These are phyloP conservation scores for Leccinum arenicola DNA, from an alignment of 768 basidiomycete species.

Conservation along the genomic window DNA sequence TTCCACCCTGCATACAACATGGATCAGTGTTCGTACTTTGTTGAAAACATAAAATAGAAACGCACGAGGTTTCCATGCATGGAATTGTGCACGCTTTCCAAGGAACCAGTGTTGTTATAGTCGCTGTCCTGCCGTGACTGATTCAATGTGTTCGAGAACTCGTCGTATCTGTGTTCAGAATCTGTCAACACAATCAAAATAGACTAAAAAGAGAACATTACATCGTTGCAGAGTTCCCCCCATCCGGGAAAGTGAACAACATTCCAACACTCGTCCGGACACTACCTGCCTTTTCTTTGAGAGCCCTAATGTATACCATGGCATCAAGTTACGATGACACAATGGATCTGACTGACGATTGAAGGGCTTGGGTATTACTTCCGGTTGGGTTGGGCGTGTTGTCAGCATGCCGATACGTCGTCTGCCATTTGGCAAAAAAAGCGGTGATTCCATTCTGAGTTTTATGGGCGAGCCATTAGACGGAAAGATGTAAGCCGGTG, in stretches of 20 bases:
- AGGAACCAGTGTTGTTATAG: constrained; percentile 12
- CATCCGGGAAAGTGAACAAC: constrained; percentile 20
- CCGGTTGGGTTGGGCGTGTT: constrained; percentile 8
- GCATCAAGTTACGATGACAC: not conserved
- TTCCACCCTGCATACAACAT: constrained; percentile 17
- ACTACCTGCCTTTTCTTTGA: constrained; percentile 15
- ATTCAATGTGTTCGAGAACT: constrained; percentile 26
- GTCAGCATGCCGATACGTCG: constrained; percentile 19
- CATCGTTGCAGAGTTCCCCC: constrained; percentile 11
- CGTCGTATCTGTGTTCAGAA: constrained; percentile 22
- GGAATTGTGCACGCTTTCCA: constrained; percentile 22
- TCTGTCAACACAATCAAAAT: not conserved
- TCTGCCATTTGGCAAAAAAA: constrained; percentile 19
- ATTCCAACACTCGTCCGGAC: constrained; percentile 18
- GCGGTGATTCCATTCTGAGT: constrained; percentile 11
- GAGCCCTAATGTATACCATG: constrained; percentile 3
- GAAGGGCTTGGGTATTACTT: constrained; percentile 14
- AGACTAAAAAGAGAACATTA: not conserved
- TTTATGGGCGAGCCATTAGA: not conserved
- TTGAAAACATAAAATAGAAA: not conserved
- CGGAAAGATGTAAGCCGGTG: not conserved
- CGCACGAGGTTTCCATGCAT: constrained; percentile 21
- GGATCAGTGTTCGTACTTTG: not conserved
- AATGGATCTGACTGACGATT: constrained; percentile 10
- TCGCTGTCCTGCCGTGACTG: constrained; percentile 17